A percentile compares a stretch with the other conserved stretches of the same genome.
These are phyloP conservation scores for Chalciporus pseudorubinellus DNA, from an alignment of 768 basidiomycete genomes.

Conservation along the genomic window DNA sequence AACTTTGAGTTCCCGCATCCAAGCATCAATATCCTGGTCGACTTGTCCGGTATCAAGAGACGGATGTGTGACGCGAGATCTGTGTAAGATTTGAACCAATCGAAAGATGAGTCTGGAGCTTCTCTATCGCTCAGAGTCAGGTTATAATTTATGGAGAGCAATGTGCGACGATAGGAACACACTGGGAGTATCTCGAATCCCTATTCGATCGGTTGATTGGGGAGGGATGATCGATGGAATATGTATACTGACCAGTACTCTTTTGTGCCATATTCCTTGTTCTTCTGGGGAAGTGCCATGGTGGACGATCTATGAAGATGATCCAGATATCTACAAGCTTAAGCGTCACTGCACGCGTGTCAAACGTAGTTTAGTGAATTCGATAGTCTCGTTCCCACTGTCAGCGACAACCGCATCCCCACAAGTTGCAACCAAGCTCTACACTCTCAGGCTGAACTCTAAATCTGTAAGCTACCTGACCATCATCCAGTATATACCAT, in stretches of 20 bases:
- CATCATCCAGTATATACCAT: slow-evolving; percentile 18
- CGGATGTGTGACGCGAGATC: slow-evolving; percentile 65
- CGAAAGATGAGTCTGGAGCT: slow-evolving; percentile 57
- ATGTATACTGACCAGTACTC: slow-evolving; percentile 57
- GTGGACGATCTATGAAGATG: background rate
- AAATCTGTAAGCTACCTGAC: slow-evolving; percentile 20
- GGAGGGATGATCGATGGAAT: background rate
- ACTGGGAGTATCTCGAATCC: slow-evolving; percentile 72
- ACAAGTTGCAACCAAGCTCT: too few relatives aligned
- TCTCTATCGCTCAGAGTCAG: slow-evolving; percentile 42
- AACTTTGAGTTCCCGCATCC: slow-evolving; percentile 83
- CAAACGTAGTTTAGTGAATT: too few relatives aligned
- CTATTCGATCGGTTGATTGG: slow-evolving; percentile 34
- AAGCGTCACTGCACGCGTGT: too few relatives aligned
- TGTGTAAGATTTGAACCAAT: slow-evolving; percentile 84
- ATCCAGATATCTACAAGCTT: too few relatives aligned
- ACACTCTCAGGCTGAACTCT: background rate
- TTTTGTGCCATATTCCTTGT: slow-evolving; percentile 66
- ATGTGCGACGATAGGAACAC: slow-evolving; percentile 20
- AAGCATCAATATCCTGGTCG: slow-evolving; percentile 68
- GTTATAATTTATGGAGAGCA: background rate
- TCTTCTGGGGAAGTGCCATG: slow-evolving; percentile 53
- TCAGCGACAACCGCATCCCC: too few relatives aligned
- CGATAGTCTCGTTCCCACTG: too few relatives aligned
- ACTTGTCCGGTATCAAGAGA: slow-evolving; percentile 60